These are phyloP conservation scores for Pythium coloratum DNA, from an alignment of 352 stramenopile genomes.

Conservation along the genomic window DNA sequence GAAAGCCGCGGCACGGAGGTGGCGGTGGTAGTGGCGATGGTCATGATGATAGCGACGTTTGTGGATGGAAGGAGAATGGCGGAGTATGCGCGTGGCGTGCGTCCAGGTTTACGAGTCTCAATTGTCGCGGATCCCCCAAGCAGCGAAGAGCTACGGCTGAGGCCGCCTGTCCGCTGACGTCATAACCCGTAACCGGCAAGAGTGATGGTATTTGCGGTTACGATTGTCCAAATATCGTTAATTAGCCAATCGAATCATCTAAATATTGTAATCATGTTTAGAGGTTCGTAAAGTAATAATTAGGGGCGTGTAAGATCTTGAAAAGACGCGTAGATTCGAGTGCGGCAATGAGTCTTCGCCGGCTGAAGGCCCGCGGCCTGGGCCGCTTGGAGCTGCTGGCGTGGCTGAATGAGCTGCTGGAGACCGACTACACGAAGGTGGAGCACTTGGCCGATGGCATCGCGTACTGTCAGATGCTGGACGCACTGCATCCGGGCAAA, in stretches of 20 bases:
- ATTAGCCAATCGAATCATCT: background rate
- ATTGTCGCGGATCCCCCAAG: background rate
- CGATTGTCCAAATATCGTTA: background rate
- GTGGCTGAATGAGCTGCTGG: constrained; percentile 80
- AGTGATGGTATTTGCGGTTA: background rate
- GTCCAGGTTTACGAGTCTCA: background rate
- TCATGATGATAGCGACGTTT: background rate
- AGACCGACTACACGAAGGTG: constrained; percentile 85
- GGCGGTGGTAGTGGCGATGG: background rate
- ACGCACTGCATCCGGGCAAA: constrained; percentile 70
- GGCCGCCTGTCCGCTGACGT: background rate
- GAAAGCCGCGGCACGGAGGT: background rate
- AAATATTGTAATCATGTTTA: background rate
- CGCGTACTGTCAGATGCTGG: constrained; percentile 77
- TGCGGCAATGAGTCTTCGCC: constrained; percentile 61
- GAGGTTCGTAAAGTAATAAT: background rate
- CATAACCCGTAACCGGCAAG: background rate
- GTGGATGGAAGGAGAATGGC: background rate
- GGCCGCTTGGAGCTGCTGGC: constrained; percentile 73
- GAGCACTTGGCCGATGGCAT: constrained; percentile 80
- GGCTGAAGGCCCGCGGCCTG: constrained; percentile 75
- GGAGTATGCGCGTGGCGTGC: too few relatives aligned
- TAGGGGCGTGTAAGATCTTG: background rate
- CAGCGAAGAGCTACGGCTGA: background rate
- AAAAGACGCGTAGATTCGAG: background rate